These are phyloP conservation scores for Trichothecium sympodiale DNA, from an alignment of 2,329 filamentous ascomycete species.

Conservation along the genomic window DNA sequence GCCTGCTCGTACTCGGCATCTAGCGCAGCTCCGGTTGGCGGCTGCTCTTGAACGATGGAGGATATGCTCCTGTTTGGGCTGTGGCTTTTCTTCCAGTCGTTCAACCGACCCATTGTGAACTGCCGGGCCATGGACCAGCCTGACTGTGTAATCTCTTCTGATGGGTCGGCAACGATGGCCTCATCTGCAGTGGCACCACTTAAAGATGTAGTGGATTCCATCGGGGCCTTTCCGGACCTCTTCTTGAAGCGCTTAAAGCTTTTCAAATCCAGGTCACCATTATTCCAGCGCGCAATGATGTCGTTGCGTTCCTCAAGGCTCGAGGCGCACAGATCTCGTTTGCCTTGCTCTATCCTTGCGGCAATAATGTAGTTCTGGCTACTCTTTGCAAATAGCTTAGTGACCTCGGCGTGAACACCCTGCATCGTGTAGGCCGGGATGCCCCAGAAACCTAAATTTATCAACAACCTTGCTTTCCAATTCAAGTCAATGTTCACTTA, in stretches of 20 bases:
- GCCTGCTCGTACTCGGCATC: conserved; percentile 59
- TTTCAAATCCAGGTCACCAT: conserved; percentile 46
- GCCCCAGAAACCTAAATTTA: conserved; percentile 44
- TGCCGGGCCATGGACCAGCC: no score
- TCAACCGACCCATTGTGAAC: no score
- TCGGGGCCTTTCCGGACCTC: conserved; percentile 29
- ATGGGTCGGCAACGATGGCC: no score
- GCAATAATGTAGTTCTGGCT: conserved; percentile 72
- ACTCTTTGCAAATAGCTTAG: conserved; percentile 57
- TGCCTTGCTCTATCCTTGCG: conserved; percentile 65
- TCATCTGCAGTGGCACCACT: no score
- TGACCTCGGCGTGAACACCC: conserved; percentile 68
- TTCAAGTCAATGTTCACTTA: conserved; percentile 22
- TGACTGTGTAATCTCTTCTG: no score
- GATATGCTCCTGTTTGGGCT: no score
- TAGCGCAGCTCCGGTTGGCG: conserved; percentile 16
- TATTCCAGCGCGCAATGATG: conserved; percentile 56
- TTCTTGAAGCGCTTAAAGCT: conserved; percentile 43
- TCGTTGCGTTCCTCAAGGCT: conserved; percentile 49
- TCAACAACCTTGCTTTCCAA: not conserved
- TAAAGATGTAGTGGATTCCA: no score
- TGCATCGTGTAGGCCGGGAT: conserved; percentile 76
- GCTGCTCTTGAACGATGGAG: no score
- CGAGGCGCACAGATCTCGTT: conserved; percentile 47
- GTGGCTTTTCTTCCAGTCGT: no score